phyloP scores from a whole-genome alignment of 2,329 filamentous ascomycete species.

The Cordyceps tenuipes region DNA sequence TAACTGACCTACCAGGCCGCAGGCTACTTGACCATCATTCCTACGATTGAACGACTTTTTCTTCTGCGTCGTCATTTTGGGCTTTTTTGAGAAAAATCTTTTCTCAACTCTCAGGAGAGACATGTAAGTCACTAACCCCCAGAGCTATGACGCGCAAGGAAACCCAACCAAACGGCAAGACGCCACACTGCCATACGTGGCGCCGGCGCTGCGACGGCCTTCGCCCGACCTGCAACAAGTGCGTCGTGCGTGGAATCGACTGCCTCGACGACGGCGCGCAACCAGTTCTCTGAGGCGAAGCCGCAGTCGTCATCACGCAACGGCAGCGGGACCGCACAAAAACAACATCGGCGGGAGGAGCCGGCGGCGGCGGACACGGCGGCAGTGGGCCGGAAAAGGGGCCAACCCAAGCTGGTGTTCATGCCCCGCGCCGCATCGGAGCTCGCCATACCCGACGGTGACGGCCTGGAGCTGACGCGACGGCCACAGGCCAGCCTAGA shows the following conservation, averaged over 20 bases:
- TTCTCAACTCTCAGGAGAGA: neutral
- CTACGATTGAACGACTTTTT: neutral
- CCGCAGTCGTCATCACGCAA: neutral
- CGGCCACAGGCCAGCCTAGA: neutral
- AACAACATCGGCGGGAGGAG: neutral
- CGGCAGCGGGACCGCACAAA: neutral
- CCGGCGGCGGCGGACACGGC: neutral
- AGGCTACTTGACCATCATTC: neutral
- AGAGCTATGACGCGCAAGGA: neutral
- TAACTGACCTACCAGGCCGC: neutral
- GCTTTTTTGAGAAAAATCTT: too few species aligned
- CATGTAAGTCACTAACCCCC: neutral
- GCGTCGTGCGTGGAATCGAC: constrained; percentile 12
- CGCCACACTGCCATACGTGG: constrained; percentile 13
- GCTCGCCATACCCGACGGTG: neutral
- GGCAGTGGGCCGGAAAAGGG: constrained; percentile 2
- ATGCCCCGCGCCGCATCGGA: constrained; percentile 9
- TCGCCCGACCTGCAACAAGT: constrained; percentile 13
- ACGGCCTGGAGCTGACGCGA: neutral
- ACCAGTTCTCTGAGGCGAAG: constrained; percentile 14
- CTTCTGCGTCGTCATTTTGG: neutral
- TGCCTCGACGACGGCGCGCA: constrained; percentile 14
- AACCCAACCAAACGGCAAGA: neutral
- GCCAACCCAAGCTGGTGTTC: constrained; percentile 14
- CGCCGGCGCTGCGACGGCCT: constrained; percentile 14